Conservation (phyloP, 2,329 filamentous ascomycete species). For the Colletotrichum cordylinicola region DNA sequence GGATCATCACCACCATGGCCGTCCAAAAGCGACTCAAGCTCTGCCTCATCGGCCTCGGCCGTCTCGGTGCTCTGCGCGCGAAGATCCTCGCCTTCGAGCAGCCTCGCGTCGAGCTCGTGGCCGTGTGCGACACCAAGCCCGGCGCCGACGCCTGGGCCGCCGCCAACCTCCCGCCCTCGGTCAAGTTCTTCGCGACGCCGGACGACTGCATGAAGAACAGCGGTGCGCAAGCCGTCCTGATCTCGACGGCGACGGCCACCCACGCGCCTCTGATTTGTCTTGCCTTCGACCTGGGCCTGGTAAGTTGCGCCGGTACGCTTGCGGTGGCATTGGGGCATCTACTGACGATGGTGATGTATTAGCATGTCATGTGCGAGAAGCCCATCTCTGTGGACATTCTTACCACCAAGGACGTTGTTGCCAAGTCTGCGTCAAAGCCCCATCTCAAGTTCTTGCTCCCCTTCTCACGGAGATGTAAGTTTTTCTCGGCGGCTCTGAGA, state of each 20-base stretch:
- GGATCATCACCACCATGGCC: background rate
- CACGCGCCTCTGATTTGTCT: background rate
- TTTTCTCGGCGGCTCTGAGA: fast-evolving
- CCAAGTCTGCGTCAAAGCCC: background rate
- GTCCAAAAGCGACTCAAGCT: background rate
- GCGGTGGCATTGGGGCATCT: background rate
- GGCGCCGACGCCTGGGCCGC: background rate
- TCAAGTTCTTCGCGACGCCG: background rate
- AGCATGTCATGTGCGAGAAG: background rate
- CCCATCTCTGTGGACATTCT: background rate
- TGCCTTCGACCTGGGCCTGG: background rate
- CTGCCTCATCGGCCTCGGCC: background rate
- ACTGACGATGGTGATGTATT: background rate
- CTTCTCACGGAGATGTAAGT: background rate
- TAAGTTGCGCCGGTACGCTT: background rate
- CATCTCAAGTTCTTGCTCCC: background rate
- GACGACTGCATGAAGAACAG: background rate
- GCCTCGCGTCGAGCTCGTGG: background rate
- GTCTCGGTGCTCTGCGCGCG: background rate
- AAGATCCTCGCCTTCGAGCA: background rate
- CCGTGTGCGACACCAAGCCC: background rate
- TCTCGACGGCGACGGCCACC: background rate
- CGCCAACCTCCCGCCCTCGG: background rate
- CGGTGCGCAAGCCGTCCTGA: background rate
- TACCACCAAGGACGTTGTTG: background rate